Evolutionary conservation across 495 filamentous ascomycete species (phyloP).

Genomic region (Hypoxylon lienhwacheense): DNA sequence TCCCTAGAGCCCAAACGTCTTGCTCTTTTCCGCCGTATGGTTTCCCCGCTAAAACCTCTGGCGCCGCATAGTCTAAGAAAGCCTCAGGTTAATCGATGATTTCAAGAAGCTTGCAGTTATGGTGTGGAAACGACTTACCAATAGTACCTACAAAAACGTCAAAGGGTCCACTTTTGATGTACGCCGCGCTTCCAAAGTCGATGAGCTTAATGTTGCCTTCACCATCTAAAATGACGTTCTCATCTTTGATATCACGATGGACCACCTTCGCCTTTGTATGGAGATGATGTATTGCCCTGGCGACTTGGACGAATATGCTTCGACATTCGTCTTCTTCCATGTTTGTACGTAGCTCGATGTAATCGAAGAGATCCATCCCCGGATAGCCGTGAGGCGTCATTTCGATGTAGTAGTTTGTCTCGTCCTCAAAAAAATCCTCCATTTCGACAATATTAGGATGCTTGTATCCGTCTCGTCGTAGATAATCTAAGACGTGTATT

Average conservation of each 20-base stretch:
- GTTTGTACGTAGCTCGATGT: slow-evolving; percentile 92
- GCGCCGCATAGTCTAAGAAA: slow-evolving; percentile 86
- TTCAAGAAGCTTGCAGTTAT: slow-evolving; percentile 48
- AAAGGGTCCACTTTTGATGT: slow-evolving; percentile 97
- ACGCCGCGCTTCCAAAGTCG: slow-evolving; percentile 96
- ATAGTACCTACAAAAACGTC: slow-evolving; percentile 99
- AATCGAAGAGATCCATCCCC: slow-evolving; percentile 99
- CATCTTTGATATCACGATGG: slow-evolving; percentile 97
- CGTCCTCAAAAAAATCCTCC: slow-evolving; percentile 98
- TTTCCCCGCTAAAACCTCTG: slow-evolving; percentile 91
- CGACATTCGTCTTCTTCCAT: slow-evolving; percentile 95
- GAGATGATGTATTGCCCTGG: slow-evolving; percentile 83
- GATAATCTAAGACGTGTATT: slow-evolving; percentile 95
- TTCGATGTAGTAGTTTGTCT: slow-evolving; percentile 98
- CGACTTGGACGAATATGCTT: slow-evolving; percentile 94
- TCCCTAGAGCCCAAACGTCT: slow-evolving; percentile 98
- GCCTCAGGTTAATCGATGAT: slow-evolving; percentile 44
- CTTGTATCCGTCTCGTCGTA: slow-evolving; percentile 79
- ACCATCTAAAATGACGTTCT: slow-evolving; percentile 94
- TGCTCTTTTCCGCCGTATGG: slow-evolving; percentile 96
- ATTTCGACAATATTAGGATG: slow-evolving; percentile 99
- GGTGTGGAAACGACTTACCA: slow-evolving; percentile 59
- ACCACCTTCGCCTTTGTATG: slow-evolving; percentile 92
- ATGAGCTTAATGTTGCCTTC: slow-evolving; percentile 96
- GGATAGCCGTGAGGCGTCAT: slow-evolving; percentile 96